These are phyloP conservation scores for Pestalotiopsis sp. DNA, from an alignment of 2,329 filamentous ascomycete genomes.

Conservation along the genomic window DNA sequence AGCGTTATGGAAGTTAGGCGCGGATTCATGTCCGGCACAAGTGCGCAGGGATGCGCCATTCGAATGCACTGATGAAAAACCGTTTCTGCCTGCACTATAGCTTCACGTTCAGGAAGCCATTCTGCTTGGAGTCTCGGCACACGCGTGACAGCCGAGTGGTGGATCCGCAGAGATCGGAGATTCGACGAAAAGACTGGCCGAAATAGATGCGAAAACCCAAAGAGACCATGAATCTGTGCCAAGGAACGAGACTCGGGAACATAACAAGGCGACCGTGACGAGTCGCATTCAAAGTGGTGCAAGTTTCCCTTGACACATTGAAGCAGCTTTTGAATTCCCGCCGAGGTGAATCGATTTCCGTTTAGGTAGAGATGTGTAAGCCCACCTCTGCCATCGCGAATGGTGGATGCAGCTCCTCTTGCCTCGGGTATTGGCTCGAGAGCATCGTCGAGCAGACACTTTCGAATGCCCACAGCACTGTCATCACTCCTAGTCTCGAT, in stretches of 20 bases:
- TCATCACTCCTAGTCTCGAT: constrained; percentile 33
- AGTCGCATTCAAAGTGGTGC: constrained; percentile 56
- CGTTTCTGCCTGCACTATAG: constrained; percentile 48
- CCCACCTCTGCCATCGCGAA: constrained; percentile 31
- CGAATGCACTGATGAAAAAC: constrained; percentile 44
- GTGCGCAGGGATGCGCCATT: constrained; percentile 48
- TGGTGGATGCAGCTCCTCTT: constrained; percentile 21
- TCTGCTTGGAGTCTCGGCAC: constrained; percentile 48
- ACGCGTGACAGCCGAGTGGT: constrained; percentile 63
- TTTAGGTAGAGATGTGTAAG: constrained; percentile 60
- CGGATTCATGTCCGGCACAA: constrained; percentile 60
- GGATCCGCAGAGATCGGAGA: constrained; percentile 54
- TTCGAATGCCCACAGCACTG: constrained; percentile 34
- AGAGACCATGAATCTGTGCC: constrained; percentile 44
- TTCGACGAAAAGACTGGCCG: constrained; percentile 57
- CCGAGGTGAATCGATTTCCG: constrained; percentile 48
- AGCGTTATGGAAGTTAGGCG: constrained; percentile 56
- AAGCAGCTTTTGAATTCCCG: constrained; percentile 47
- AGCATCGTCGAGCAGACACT: constrained; percentile 27
- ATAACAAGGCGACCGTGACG: constrained; percentile 34
- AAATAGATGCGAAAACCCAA: constrained; percentile 50
- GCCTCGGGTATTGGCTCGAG: constrained; percentile 16
- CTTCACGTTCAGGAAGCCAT: constrained; percentile 37
- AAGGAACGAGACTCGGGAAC: constrained; percentile 23
- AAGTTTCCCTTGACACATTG: constrained; percentile 47